phyloP scores from a whole-genome alignment of 1,139 yeast species.

The Hyphopichia pseudoburtonii region DNA sequence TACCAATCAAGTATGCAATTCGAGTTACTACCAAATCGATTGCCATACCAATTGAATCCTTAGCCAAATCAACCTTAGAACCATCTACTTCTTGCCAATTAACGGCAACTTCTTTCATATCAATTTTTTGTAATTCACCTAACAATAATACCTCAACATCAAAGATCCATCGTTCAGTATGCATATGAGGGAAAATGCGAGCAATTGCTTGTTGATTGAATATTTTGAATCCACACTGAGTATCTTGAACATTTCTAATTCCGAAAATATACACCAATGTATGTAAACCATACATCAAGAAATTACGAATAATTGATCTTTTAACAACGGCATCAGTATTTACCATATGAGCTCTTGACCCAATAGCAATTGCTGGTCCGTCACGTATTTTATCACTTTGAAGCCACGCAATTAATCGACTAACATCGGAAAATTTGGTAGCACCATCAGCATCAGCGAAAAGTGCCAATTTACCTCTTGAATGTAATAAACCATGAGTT shows the following conservation, averaged over 20 bases:
- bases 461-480: slow-evolving; percentile 70
- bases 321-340: slow-evolving; percentile 94
- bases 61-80: slow-evolving; percentile 87
- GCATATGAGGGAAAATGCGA: slow-evolving; percentile 83
- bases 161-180: slow-evolving; percentile 97
- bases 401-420: slow-evolving; percentile 50
- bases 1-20: slow-evolving; percentile 81
- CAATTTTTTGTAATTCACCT: slow-evolving; percentile 69
- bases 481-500: slow-evolving; percentile 81
- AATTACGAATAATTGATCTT: slow-evolving; percentile 82
- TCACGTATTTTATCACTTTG: slow-evolving; percentile 18
- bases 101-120: slow-evolving; percentile 75
- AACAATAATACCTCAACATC: slow-evolving; percentile 89
- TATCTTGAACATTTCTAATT: slow-evolving; percentile 79
- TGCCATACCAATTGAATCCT: slow-evolving; percentile 94
- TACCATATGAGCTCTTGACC: slow-evolving; percentile 96
- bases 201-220: slow-evolving; percentile 70
- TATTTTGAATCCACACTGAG: slow-evolving; percentile 96
- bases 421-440: slow-evolving; percentile 71
- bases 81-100: slow-evolving; percentile 98
- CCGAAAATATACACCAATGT: slow-evolving; percentile 86
- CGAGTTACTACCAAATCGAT: slow-evolving; percentile 88
- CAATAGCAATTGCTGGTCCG: slow-evolving; percentile 70
- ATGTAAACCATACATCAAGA: slow-evolving; percentile 91
- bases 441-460: slow-evolving; percentile 99